These are phyloP conservation scores for Xylaria venustula DNA, from an alignment of 495 filamentous ascomycete species.

Conservation along the genomic window DNA sequence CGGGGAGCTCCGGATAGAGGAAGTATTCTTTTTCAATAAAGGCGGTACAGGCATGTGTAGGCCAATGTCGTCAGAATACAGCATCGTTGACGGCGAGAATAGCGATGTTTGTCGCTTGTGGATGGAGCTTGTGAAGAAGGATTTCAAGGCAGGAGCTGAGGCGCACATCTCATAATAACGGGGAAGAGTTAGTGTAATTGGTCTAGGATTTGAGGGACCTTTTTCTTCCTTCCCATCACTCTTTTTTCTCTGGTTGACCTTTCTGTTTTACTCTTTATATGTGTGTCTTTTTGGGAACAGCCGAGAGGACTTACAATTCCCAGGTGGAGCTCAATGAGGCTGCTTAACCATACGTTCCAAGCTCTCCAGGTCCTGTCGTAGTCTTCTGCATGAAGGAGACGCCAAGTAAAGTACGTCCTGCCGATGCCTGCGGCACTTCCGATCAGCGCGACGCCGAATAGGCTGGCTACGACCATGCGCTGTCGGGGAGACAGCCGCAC, in stretches of 20 bases:
- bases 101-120: neutral
- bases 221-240: no score
- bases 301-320: slow-evolving; percentile 50
- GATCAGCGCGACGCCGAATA: slow-evolving; percentile 58
- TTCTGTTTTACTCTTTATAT: no score
- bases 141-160: slow-evolving; percentile 55
- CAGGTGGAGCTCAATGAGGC: slow-evolving; percentile 57
- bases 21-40: neutral
- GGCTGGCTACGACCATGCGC: slow-evolving; percentile 53
- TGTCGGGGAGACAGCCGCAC: slow-evolving; percentile 55
- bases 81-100: neutral
- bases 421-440: slow-evolving; percentile 58
- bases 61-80: neutral
- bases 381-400: slow-evolving; percentile 2
- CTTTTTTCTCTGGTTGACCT: no score
- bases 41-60: neutral
- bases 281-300: no score
- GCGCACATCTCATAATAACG: slow-evolving; percentile 51
- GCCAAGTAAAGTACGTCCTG: slow-evolving; percentile 46
- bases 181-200: neutral
- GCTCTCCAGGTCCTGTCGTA: slow-evolving; percentile 56
- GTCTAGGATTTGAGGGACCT: no score
- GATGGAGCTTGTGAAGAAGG: slow-evolving; percentile 37
- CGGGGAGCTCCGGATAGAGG: neutral
- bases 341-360: slow-evolving; percentile 53